These are phyloP conservation scores for Leishmania arabica DNA, from an alignment of 208 protist species.

Conservation along the genomic window DNA sequence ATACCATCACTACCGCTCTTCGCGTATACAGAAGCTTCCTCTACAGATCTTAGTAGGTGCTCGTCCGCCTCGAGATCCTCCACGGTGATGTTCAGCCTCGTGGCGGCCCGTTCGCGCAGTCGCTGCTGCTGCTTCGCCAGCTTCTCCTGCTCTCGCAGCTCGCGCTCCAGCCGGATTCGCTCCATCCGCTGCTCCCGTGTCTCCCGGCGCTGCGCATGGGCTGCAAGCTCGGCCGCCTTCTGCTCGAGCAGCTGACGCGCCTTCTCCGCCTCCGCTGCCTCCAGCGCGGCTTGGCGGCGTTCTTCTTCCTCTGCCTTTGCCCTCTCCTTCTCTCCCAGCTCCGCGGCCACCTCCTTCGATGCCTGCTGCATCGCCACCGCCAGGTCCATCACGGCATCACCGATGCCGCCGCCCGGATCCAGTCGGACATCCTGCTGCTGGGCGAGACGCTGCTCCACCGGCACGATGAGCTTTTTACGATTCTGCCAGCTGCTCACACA, in stretches of 20 bases:
- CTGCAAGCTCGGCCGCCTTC: slow-evolving; percentile 43
- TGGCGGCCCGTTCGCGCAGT: slow-evolving; percentile 57
- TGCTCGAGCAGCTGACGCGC: slow-evolving; percentile 68
- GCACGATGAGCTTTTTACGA: slow-evolving; percentile 78
- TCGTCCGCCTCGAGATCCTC: slow-evolving; percentile 78
- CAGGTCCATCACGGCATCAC: slow-evolving; percentile 63
- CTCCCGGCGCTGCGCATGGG: slow-evolving; percentile 41
- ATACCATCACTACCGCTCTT: background rate
- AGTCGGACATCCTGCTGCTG: slow-evolving; percentile 48
- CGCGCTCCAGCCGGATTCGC: slow-evolving; percentile 68
- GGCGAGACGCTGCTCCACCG: slow-evolving; percentile 72
- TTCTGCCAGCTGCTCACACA: slow-evolving; percentile 81
- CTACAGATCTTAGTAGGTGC: slow-evolving; percentile 53
- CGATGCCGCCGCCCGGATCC: slow-evolving; percentile 34
- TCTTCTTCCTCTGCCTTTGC: slow-evolving; percentile 61
- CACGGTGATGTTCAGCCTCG: slow-evolving; percentile 61
- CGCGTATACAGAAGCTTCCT: slow-evolving; percentile 23
- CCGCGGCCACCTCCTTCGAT: slow-evolving; percentile 49
- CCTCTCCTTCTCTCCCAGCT: slow-evolving; percentile 49
- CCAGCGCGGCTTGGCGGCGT: slow-evolving; percentile 59
- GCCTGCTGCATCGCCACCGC: slow-evolving; percentile 70
- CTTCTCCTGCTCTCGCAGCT: slow-evolving; percentile 72
- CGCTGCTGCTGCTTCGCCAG: slow-evolving; percentile 58
- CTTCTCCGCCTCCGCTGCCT: slow-evolving; percentile 58
- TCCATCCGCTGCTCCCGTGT: slow-evolving; percentile 76